Conservation (phyloP, 306 rosid species). For the Begonia peltatifolia region DNA sequence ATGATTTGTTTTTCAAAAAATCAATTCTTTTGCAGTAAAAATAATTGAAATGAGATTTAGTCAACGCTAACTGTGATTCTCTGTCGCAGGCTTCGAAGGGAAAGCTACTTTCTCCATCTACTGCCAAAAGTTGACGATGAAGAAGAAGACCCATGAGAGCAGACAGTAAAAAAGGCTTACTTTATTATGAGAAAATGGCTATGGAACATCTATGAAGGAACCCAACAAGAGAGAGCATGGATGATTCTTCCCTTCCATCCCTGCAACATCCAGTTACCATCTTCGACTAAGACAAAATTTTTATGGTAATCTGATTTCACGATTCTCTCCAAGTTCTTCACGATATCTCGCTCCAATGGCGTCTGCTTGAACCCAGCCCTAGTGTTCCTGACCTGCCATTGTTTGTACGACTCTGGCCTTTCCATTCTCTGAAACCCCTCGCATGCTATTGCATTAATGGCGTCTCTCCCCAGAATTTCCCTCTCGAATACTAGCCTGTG, state of each 20-base stretch:
- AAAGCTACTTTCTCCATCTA: too few relatives aligned
- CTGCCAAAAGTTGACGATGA: too few relatives aligned
- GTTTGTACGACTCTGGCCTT: slow-evolving; percentile 60
- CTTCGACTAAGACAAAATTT: slow-evolving; percentile 44
- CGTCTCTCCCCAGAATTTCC: slow-evolving; percentile 39
- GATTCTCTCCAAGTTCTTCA: slow-evolving; percentile 25
- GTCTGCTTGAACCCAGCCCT: slow-evolving; percentile 46
- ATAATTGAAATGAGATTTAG: too few relatives aligned
- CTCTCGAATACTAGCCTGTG: slow-evolving; percentile 42
- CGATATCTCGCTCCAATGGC: slow-evolving; percentile 25
- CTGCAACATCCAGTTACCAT: slow-evolving; percentile 53
- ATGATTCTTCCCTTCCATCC: slow-evolving; percentile 64
- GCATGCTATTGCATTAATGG: slow-evolving; percentile 42
- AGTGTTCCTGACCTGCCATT: slow-evolving; percentile 38
- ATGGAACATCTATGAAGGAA: slow-evolving; percentile 11
- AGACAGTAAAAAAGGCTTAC: too few relatives aligned
- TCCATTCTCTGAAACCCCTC: slow-evolving; percentile 51
- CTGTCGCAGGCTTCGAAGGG: too few relatives aligned
- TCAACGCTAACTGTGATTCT: too few relatives aligned
- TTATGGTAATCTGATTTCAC: slow-evolving; percentile 22
- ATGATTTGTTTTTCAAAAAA: too few relatives aligned
- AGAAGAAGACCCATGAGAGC: too few relatives aligned
- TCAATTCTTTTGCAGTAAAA: too few relatives aligned
- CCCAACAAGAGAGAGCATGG: slow-evolving; percentile 46
- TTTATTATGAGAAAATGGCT: too few relatives aligned